These are phyloP conservation scores for Russula ochroleuca DNA, from an alignment of 768 basidiomycete genomes.

Conservation along the genomic window DNA sequence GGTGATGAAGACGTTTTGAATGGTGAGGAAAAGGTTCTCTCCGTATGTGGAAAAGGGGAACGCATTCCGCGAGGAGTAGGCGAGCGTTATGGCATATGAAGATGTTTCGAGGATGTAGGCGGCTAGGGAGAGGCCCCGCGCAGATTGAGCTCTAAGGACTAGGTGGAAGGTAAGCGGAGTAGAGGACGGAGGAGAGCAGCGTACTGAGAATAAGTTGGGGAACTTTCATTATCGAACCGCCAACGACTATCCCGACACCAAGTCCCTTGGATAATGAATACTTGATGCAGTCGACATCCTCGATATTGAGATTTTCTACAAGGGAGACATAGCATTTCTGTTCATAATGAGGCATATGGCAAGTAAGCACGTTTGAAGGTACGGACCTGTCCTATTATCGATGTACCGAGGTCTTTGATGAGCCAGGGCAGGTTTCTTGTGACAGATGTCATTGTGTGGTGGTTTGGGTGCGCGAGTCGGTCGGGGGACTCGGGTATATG, in stretches of 20 bases:
- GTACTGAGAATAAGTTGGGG: slow-evolving; percentile 86
- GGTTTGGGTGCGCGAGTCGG: background rate
- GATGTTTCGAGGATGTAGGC: slow-evolving; percentile 90
- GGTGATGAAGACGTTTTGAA: slow-evolving; percentile 86
- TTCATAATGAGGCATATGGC: slow-evolving; percentile 11
- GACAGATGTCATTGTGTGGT: slow-evolving; percentile 56
- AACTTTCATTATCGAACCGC: slow-evolving; percentile 93
- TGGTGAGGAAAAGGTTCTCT: slow-evolving; percentile 89
- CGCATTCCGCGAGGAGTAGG: slow-evolving; percentile 76
- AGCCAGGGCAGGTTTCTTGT: slow-evolving; percentile 85
- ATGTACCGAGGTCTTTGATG: slow-evolving; percentile 72
- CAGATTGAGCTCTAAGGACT: slow-evolving; percentile 73
- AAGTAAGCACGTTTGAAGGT: background rate
- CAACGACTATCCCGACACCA: slow-evolving; percentile 87
- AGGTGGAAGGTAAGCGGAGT: slow-evolving; percentile 8
- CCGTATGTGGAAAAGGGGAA: slow-evolving; percentile 98
- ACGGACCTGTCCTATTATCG: slow-evolving; percentile 75
- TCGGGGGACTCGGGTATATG: too few relatives aligned
- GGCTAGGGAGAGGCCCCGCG: slow-evolving; percentile 80
- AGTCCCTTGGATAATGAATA: slow-evolving; percentile 89
- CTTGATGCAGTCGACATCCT: slow-evolving; percentile 80
- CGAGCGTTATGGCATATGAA: slow-evolving; percentile 83
- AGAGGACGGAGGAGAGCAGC: slow-evolving; percentile 31
- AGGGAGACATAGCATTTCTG: slow-evolving; percentile 90
- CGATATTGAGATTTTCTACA: slow-evolving; percentile 77